Base-by-base conservation (phyloP, 1,284 basidiomycete genomes). In the Moesziomyces aphidis region DNA sequence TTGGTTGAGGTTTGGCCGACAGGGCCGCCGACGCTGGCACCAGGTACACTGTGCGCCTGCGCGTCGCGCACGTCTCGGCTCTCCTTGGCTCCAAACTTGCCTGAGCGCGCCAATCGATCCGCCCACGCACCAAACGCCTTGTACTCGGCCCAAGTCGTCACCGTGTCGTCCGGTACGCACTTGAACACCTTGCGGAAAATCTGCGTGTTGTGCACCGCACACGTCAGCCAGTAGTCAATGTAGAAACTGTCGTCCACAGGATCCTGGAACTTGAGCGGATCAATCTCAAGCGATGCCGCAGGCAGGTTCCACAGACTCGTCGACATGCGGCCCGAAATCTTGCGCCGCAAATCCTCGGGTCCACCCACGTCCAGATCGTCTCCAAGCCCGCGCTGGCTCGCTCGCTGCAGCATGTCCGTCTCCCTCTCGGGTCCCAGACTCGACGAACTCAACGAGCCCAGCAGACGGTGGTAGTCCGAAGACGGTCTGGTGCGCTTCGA, bases 101-200 rank as follows among this genome's bases (percentile, higher is more conserved):
- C 72, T 21, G 73, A 75, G 2, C 65, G 55, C 1, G 68, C 69
- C 34, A 83, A 48, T 0, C 81, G 64, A 49, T 79, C 73, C 19
- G 64, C 45, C 81, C 81, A 83, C 0, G 71, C 63, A 15, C 50
- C 54, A 34, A 76, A 82, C 7, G 66, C 66, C 66, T 83, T 84
- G 69, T 83, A 84, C 52, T 80, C 80, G 19, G 69, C 66, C 83
- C 83, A 84, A 15, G 82, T 83, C 46, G 72, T 81, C 13, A 83
- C 76, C 44, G 72, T 79, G 55, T 84, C 80, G 60, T 84, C 83
- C 3, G 83, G 83, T 8, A 82, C 77, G 44, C 79, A 78, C 46
- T 78, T 79, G 75, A 84, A 83, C 51, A 83, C 82, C 28, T 77
- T 76, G n/a, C 82, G 66, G 72, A 71, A 84, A 46, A 83, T 78